Base-by-base conservation (phyloP, 805 yeast species). In the Saccharomyces eubayanus region DNA sequence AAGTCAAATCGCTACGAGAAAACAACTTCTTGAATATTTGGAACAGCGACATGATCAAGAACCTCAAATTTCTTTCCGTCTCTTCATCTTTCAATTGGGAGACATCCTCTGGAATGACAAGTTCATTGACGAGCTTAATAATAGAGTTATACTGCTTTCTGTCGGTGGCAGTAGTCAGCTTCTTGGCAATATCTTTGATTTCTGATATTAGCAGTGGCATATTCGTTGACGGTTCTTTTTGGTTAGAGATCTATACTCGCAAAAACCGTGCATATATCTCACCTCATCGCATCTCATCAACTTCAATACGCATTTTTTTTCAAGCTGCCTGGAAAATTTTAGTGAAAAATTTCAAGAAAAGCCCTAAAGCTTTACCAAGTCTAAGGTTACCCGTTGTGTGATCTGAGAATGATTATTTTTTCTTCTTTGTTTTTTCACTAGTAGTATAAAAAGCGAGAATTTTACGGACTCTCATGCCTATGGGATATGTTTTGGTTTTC, bases 11-110 rank as follows among this genome's bases (percentile, higher is more conserved):
- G n/a, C 65, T 62, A 41, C 72, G 62, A 24, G 54, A 47, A 41
- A 69, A 68, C n/a, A 70, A 52, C 47, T 68, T 67, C 31, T 65
- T 66, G 49, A 66, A 69, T 10, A 68, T 60, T 48, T 67, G 72
- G 51, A 62, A 61, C 9, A 70, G 54, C 0, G 71, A 62, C 24
- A 69, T 62, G 4, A 66, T 63, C 48, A 68, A 31, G 51, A 66
- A 70, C 50, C 73, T 56, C 28, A 59, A 46, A 20, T 52, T 61
- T 8, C 59, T 57, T 50, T 67, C 70, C 1, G 48, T 52, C n/a
- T 49, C 54, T 28, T 55, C 64, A 27, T 57, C 59, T 21, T 51
- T 47, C 2, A 49, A 29, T 14, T 29, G 50, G 28, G 54, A 49
- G 3, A 52, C 56, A 31, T 41, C 30, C 6, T 56, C 55, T 3